These are phyloP conservation scores for Sherardia arvensis DNA, from an alignment of 257 asterid genomes.

Conservation along the genomic window DNA sequence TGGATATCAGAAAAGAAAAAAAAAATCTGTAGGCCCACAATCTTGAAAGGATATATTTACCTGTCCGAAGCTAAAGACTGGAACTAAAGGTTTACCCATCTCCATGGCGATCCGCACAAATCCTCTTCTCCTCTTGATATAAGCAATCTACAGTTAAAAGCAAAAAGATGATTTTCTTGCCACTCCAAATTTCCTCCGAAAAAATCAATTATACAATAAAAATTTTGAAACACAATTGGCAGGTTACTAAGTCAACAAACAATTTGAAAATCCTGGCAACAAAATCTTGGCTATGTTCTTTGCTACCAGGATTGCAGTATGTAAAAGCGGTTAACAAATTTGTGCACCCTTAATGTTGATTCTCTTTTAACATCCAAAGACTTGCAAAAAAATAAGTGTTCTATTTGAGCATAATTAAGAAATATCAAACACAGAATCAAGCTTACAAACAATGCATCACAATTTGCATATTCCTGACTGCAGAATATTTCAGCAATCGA, in stretches of 20 bases:
- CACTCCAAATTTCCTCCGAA: background rate
- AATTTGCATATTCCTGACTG: background rate
- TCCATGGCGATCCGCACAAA: conserved; percentile 86
- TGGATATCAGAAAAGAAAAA: background rate
- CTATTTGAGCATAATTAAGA: too few species aligned
- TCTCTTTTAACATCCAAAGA: too few species aligned
- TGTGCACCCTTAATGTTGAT: too few species aligned
- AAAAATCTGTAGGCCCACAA: background rate
- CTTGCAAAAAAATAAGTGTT: background rate
- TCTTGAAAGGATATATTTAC: conserved; percentile 20
- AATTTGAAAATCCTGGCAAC: too few species aligned
- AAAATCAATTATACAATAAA: background rate
- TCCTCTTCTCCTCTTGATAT: conserved; percentile 59
- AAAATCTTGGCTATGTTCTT: too few species aligned
- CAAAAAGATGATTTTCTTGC: background rate
- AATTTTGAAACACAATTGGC: background rate
- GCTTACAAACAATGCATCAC: background rate
- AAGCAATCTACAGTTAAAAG: conserved; percentile 45
- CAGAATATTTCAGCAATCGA: background rate
- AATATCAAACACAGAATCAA: background rate
- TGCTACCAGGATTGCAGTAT: too few species aligned
- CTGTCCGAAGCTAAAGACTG: conserved; percentile 98
- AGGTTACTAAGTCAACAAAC: background rate
- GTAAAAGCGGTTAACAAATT: too few species aligned
- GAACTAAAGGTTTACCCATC: conserved; percentile 87